Evolutionary conservation across 345 rosid species (phyloP).

Genomic region (Eucalyptus polyanthemos): DNA sequence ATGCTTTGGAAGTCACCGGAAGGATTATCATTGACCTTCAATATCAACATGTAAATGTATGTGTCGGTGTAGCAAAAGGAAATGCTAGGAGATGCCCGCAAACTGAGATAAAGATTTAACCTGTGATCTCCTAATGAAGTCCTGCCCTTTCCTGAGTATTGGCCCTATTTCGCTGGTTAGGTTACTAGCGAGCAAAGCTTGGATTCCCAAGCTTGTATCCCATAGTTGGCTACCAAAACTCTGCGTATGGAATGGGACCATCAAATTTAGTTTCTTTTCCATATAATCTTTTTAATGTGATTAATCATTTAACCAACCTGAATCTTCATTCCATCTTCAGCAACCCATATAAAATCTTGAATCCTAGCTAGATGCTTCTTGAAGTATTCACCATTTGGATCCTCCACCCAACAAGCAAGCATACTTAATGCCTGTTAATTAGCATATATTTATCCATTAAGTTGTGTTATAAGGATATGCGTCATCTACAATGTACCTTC

Average conservation of each 20-base stretch:
- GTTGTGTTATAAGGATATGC: not conserved
- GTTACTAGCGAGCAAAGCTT: slow-evolving; percentile 28
- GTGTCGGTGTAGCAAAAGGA: not conserved
- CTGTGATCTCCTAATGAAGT: slow-evolving; percentile 37
- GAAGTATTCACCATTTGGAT: slow-evolving; percentile 36
- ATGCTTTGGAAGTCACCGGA: slow-evolving; percentile 8
- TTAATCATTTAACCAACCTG: slow-evolving; percentile 12
- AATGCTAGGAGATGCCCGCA: not conserved
- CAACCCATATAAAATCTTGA: slow-evolving; percentile 47
- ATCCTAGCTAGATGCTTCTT: slow-evolving; percentile 48
- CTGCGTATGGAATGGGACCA: not conserved
- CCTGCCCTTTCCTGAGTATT: slow-evolving; percentile 11
- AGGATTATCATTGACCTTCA: slow-evolving; percentile 12
- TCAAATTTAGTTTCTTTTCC: not conserved
- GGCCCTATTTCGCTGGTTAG: slow-evolving; percentile 14
- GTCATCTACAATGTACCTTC: too few species aligned
- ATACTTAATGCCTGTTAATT: slow-evolving; percentile 18
- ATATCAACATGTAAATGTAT: not conserved
- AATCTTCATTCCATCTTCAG: slow-evolving; percentile 61
- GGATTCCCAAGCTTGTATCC: slow-evolving; percentile 33
- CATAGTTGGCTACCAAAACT: slow-evolving; percentile 53
- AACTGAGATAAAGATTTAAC: not conserved
- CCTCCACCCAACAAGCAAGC: slow-evolving; percentile 68
- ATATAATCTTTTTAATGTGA: not conserved
- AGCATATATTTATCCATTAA: not conserved